Base-by-base conservation (phyloP, 2,329 filamentous ascomycete species). In the Pseudogymnoascus sp. region DNA sequence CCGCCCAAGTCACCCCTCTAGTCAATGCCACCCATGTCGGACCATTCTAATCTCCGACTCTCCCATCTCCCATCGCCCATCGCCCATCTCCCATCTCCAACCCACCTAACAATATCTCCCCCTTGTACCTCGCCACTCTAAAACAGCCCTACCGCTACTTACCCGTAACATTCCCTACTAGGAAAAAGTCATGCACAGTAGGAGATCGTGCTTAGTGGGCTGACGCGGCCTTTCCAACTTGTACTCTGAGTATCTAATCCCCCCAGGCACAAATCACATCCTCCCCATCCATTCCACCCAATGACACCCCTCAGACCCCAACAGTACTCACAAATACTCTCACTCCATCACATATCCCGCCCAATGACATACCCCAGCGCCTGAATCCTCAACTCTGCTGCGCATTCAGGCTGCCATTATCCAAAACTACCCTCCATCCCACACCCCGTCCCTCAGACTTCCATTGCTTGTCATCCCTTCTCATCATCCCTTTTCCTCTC, bases 41-140 rank as follows among this genome's bases (percentile, higher is more conserved):
- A 50, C 43, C 43, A 50, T 50, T 30, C 12, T 54, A 54, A 54
- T 54, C 47, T 54, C 47, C 47, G 47, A 54, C 9, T 20, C 6
- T 28, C n/a, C 25, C 25, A 47, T 28, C 20, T 25, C 5, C 28
- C 41, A n/a, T n/a, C 22, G 11, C 41, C 6, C 37, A 18, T 38
- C 37, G n/a, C n/a, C 25, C 25, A 47, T 28, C 20, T 25, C n/a
- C 25, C 25, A 47, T 28, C 20, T 25, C 6, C 28, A 14, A 22
- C 20, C 25, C 18, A 22, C 7, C 37, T 22, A 22, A 22, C 20
- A 22, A 18, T 39, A 16, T 39, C 37, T 11, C 38, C 25, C n/a
- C n/a, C 18, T 41, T 54, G 43, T 54, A 54, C 43, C 43, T 54
- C 43, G 43, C 43, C 43, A 54, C 43, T 54, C 43, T 54, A 54